Evolutionary conservation across 306 rosid genomes (phyloP), one percentile per base, ranked within the genome.

Genomic region (Dalbergia cultrata): DNA sequence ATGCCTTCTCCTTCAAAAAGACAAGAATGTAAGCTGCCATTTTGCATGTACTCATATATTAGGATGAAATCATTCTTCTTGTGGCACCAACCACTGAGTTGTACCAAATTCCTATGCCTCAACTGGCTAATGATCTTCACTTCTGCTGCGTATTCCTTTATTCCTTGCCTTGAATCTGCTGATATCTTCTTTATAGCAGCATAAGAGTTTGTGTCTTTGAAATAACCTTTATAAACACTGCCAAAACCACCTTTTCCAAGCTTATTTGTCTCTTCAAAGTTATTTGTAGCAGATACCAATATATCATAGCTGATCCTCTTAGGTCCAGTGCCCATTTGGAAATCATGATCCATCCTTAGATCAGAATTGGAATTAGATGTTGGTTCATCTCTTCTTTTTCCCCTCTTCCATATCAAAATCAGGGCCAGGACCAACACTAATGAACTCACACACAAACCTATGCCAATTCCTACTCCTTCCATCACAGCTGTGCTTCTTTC

Each of bases 221-320:
- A 18, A 13, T 64, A 78, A 4, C 92, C 92, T 72, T 57, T 81
- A 35, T 84, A 86, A 12, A 89, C 88, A 5, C 70, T 80, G 7
- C 92, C 90, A 80, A 89, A 89, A 10, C 90, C 88, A 7, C 90
- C 90, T 35, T 76, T 70, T 0, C 90, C 92, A 6, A 89, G 87
- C 54, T 86, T 89, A 6, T 53, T 49, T 6, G 47, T 22, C 43
- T 81, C 88, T 13, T 68, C 52, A 52, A 86, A 86, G 43, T 82
- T 79, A 57, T 82, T 69, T 8, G 92, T 84, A 7, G 90, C 88
- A 9, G 9, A 17, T 8, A 8, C 77, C 54, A 87, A 41, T 11
- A 79, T 82, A 0, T 60, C 5, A 8, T 84, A 75, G 13, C 19
- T 5, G 58, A 78, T 75, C 80, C 62, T 76, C 82, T 76, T 86